Conservation (phyloP, 306 rosid genomes). For the Cercis canadensis region DNA sequence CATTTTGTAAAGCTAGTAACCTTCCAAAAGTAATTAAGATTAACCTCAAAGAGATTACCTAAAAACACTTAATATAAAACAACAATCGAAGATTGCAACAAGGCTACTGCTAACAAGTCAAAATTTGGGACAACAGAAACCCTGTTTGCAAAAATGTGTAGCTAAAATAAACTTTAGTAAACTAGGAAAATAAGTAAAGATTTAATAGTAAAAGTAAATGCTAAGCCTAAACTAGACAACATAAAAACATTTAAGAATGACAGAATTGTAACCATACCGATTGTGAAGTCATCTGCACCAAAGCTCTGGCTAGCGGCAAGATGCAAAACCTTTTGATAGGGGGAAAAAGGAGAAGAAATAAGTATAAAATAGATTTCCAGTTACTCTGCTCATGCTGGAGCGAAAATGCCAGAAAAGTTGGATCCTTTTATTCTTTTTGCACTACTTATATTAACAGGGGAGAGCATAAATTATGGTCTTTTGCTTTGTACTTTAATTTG, state of each 20-base stretch:
- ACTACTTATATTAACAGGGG: neutral
- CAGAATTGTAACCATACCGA: constrained; percentile 59
- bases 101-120: constrained; percentile 14
- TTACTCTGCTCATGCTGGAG: constrained; percentile 3
- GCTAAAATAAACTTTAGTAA: neutral
- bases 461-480: constrained; percentile 1
- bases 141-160: constrained; percentile 3
- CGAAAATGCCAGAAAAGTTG: constrained; percentile 13
- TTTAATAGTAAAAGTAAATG: neutral
- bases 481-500: neutral
- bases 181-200: neutral
- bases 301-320: constrained; percentile 68
- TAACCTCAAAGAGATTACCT: neutral
- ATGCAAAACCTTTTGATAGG: constrained; percentile 73
- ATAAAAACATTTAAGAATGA: constrained; percentile 22
- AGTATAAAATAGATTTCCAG: neutral
- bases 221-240: constrained; percentile 3
- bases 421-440: constrained; percentile 7
- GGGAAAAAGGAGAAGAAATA: constrained; percentile 19
- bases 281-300: constrained; percentile 58
- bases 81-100: constrained; percentile 1
- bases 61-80: no score
- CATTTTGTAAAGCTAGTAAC: neutral
- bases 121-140: constrained; percentile 22
- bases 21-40: neutral